A percentile compares a stretch with the other conserved stretches of the same genome.
Evolutionary conservation across 371 early-diverging fungal species (phyloP).

Genomic region (Lichtheimia ramosa): DNA sequence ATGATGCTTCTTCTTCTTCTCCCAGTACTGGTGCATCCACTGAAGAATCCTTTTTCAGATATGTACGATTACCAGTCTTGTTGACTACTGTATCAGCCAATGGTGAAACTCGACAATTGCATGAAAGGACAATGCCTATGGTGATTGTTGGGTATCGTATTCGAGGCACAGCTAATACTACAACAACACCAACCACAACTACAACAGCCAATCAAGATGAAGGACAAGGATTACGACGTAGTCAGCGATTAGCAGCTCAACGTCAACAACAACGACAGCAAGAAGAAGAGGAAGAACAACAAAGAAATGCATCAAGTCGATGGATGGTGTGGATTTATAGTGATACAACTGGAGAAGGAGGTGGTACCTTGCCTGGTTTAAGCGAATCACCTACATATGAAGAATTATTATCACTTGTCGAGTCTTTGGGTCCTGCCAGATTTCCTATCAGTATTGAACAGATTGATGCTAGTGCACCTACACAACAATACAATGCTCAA

Average conservation of each 20-base stretch:
- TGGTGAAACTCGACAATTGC: neutral
- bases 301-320: constrained; percentile 5
- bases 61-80: constrained; percentile 14
- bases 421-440: constrained; percentile 47
- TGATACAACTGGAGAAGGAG: constrained; percentile 1
- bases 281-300: neutral
- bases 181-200: neutral
- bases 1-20: neutral
- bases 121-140: constrained; percentile 7
- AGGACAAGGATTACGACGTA: neutral
- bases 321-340: constrained; percentile 17
- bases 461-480: constrained; percentile 35
- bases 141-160: constrained; percentile 14
- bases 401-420: constrained; percentile 40
- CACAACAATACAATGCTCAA: constrained; percentile 22
- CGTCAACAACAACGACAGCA: neutral
- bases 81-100: neutral
- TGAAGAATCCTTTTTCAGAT: constrained; percentile 8
- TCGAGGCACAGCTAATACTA: neutral
- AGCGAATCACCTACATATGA: constrained; percentile 32
- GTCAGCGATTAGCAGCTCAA: neutral
- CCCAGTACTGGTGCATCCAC: neutral
- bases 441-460: constrained; percentile 15
- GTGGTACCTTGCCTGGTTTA: neutral
- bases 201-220: neutral